A percentile compares a stretch with the other conserved stretches of the same genome.
Evolutionary conservation across 1,139 yeast genomes (phyloP).

Genomic region (Yamadazyma membranifaciens): DNA sequence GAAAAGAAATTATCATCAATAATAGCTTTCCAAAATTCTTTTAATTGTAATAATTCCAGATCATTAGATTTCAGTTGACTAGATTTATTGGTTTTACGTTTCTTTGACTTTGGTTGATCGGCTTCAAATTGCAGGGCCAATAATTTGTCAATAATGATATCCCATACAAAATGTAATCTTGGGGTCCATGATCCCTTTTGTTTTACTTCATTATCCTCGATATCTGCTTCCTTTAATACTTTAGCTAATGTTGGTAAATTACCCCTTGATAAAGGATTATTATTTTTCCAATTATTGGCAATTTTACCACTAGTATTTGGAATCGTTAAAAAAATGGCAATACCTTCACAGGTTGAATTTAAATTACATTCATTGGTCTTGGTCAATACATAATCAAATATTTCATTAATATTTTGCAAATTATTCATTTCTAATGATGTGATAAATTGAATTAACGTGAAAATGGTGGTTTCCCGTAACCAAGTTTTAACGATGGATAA

Average conservation of each 20-base stretch:
- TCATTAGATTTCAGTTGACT: conserved; percentile 17
- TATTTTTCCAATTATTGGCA: conserved; percentile 59
- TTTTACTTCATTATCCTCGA: conserved; percentile 33
- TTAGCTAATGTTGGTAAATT: conserved; percentile 61
- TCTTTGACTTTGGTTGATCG: conserved; percentile 20
- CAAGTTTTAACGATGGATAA: conserved; percentile 71
- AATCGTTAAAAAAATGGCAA: conserved; percentile 64
- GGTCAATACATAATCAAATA: conserved; percentile 33
- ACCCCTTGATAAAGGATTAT: conserved; percentile 70
- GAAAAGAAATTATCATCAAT: conserved; percentile 81
- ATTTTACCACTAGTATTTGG: conserved; percentile 32
- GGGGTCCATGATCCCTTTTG: conserved; percentile 77
- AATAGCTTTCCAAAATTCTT: conserved; percentile 77
- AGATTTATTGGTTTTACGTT: conserved; percentile 20
- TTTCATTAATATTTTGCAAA: conserved; percentile 17
- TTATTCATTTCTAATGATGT: conserved; percentile 16
- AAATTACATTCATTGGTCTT: conserved; percentile 53
- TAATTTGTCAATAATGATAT: conserved; percentile 44
- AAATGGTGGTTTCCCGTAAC: conserved; percentile 82
- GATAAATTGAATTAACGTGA: conserved; percentile 60
- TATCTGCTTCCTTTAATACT: conserved; percentile 60
- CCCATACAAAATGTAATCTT: conserved; percentile 83
- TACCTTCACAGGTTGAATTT: conserved; percentile 73
- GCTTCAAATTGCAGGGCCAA: conserved; percentile 16
- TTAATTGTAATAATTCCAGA: conserved; percentile 24